Conservation (phyloP, 805 yeast species). For the Candida boleticola region DNA sequence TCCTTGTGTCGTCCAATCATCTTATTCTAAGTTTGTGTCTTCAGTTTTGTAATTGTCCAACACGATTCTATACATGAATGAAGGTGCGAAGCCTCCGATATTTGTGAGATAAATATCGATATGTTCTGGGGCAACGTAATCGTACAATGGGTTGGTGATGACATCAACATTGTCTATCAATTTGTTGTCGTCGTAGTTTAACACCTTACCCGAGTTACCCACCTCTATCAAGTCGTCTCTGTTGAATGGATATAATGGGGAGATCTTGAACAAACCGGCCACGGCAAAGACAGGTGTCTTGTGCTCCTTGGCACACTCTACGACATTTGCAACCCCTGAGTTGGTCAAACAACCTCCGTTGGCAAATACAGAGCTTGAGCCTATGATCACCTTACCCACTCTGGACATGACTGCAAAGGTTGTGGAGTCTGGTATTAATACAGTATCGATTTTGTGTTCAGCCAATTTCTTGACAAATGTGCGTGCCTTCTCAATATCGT, state of each 20-base stretch:
- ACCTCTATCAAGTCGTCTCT: conserved; percentile 82
- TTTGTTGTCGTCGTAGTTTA: conserved; percentile 68
- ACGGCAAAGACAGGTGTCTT: conserved; percentile 95
- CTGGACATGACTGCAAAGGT: conserved; percentile 95
- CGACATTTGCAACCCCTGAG: conserved; percentile 89
- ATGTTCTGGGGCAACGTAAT: conserved; percentile 90
- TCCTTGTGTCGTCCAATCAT: too few species aligned
- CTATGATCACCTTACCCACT: conserved; percentile 93
- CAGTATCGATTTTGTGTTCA: conserved; percentile 83
- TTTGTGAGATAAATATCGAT: conserved; percentile 94
- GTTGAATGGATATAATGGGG: conserved; percentile 90
- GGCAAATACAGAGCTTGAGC: conserved; percentile 89
- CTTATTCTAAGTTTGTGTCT: conserved; percentile 63
- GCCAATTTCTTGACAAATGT: conserved; percentile 76
- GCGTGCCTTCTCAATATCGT: conserved; percentile 75
- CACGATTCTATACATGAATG: conserved; percentile 91
- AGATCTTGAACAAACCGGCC: conserved; percentile 88
- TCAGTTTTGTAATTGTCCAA: conserved; percentile 89
- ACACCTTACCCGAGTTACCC: conserved; percentile 88
- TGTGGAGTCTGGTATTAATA: conserved; percentile 89
- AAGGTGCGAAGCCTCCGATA: conserved; percentile 94
- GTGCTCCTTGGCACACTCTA: conserved; percentile 94
- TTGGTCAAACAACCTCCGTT: conserved; percentile 92
- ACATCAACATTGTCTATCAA: conserved; percentile 74
- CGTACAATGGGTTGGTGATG: conserved; percentile 79